Base-by-base conservation (phyloP, 345 rosid genomes). In the Pistacia vera region DNA sequence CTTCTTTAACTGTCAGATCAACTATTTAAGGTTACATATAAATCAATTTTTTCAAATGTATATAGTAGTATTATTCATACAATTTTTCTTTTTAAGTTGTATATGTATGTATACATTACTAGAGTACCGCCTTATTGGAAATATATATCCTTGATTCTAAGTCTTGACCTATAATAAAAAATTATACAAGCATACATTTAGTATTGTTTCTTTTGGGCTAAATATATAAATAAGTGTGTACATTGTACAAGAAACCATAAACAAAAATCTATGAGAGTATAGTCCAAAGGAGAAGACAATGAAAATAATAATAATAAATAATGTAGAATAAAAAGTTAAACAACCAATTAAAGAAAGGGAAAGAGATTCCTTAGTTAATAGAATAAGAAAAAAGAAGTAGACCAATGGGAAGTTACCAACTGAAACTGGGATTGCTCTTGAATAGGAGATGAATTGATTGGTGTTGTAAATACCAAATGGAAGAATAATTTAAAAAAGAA, bases 211-310 rank as follows among this genome's bases (percentile, higher is more conserved):
- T 25, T 25, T 25, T 25, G 25, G 25, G 25, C 25, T 25, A 25
- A 41, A 41, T 41, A 41, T 41, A 5, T 25, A 25, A 25, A 5
- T 41, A 41, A 41, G 44, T 41, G 9, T 44, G 71, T 71, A 38
- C 82, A 70, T 17, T 77, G 79, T 54, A 73, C 66, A 56, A 77
- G 78, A 82, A 77, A 76, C 84, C 71, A 80, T 70, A 62, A 71
- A 60, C 74, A 70, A 79, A 75, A 78, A 73, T 46, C 80, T 71
- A 33, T 0, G 14, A 18, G 62, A 49, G 73, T 64, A 74, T 11
- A 76, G 78, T 79, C 75, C 87, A 71, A 78, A 74, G 81, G 38
- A 66, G 79, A 82, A 79, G 84, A 83, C 81, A 63, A 74, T 71
- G 68, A 66, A 77, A 65, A 49, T 16, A n/a, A 18, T 30, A 22